phyloP scores from a whole-genome alignment of 768 basidiomycete genomes.

The Lactifluus echinatus region DNA sequence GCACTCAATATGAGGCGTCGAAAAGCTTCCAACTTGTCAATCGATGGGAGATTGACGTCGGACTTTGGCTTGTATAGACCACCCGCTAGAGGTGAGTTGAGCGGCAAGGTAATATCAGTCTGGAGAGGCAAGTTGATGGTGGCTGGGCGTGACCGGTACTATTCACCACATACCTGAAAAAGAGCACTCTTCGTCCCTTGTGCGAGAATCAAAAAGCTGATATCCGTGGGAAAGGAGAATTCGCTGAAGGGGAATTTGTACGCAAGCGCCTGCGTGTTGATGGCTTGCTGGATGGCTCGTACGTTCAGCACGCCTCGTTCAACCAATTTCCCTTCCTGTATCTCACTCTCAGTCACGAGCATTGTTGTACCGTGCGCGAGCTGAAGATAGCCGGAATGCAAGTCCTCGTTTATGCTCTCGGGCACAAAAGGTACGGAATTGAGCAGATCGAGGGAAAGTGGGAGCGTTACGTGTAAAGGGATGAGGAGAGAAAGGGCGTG shows the following conservation, averaged over 20 bases:
- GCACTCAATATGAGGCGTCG: conserved; percentile 54
- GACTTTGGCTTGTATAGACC: conserved; percentile 43
- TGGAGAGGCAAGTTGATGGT: conserved; percentile 24
- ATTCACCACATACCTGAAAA: conserved; percentile 47
- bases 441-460: conserved; percentile 52
- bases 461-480: conserved; percentile 45
- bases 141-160: not conserved
- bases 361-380: conserved; percentile 53
- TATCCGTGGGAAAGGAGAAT: conserved; percentile 66
- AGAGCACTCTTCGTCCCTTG: conserved; percentile 65
- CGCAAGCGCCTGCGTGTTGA: conserved; percentile 55
- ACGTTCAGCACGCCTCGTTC: conserved; percentile 60
- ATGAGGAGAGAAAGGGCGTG: conserved; percentile 50
- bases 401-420: conserved; percentile 59
- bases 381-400: conserved; percentile 69
- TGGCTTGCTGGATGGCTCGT: conserved; percentile 51
- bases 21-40: conserved; percentile 44
- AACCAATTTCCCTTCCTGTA: conserved; percentile 58
- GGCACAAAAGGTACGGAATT: conserved; percentile 55
- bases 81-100: conserved; percentile 27
- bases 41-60: conserved; percentile 37
- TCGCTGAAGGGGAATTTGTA: conserved; percentile 72
- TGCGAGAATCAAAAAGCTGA: conserved; percentile 53
- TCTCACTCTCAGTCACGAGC: conserved; percentile 55
- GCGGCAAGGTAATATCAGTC: conserved; percentile 51